Percentiles rank a stretch among this genome's conserved stretches.
phyloP scores from a whole-genome alignment of 306 rosid species.

The Luffa acutangula region DNA sequence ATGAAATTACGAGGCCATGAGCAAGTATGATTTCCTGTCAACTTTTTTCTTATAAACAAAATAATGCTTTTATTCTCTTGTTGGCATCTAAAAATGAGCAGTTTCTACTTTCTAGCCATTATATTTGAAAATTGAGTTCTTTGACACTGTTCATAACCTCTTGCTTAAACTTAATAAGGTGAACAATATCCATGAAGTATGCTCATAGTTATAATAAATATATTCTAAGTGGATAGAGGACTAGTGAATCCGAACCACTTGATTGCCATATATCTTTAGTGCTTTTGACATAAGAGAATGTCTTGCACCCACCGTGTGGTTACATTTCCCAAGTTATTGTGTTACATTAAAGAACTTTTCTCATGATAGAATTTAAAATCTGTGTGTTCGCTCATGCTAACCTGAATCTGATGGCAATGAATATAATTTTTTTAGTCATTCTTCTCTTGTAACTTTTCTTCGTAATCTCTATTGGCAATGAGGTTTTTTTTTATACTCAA shows the following conservation, averaged over 20 bases:
- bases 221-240: not conserved
- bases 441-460: not conserved
- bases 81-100: not conserved
- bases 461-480: not conserved
- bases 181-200: not conserved
- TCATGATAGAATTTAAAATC: not conserved
- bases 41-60: not conserved
- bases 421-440: not conserved
- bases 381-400: not conserved
- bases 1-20: constrained; percentile 63
- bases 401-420: not conserved
- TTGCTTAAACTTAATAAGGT: not conserved
- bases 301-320: not conserved
- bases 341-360: not conserved
- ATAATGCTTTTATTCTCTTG: not conserved
- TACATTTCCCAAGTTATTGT: not conserved
- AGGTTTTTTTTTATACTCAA: not conserved
- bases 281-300: not conserved
- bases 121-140: not conserved
- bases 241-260: not conserved
- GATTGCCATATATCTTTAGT: not conserved
- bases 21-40: constrained; percentile 34
- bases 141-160: not conserved
- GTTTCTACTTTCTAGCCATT: not conserved
- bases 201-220: not conserved